phyloP scores from a whole-genome alignment of 2,329 filamentous ascomycete genomes.

The Sphaerulina musiva region DNA sequence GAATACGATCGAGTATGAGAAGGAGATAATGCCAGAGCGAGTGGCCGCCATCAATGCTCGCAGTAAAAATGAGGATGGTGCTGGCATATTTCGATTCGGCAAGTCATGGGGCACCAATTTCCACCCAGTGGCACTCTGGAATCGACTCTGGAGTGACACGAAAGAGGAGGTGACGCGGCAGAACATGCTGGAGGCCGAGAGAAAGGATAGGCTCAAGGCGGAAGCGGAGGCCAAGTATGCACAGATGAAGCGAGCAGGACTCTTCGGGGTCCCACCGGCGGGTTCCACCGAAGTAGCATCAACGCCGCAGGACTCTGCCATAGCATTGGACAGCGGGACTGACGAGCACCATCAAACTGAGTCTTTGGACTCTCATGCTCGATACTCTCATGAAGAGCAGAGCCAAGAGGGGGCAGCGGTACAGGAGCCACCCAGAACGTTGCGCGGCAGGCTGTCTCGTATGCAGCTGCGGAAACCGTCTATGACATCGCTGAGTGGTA shows the following conservation, averaged over 20 bases:
- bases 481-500: slow-evolving; percentile 29
- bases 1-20: slow-evolving; percentile 19
- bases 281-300: not conserved
- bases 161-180: slow-evolving; percentile 38
- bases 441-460: slow-evolving; percentile 19
- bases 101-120: slow-evolving; percentile 50
- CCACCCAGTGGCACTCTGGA: slow-evolving; percentile 48
- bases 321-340: slow-evolving; percentile 21
- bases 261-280: slow-evolving; percentile 31
- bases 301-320: slow-evolving; percentile 29
- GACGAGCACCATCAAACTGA: slow-evolving; percentile 16
- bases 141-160: slow-evolving; percentile 41
- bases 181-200: slow-evolving; percentile 36
- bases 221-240: slow-evolving; percentile 49
- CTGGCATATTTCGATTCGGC: slow-evolving; percentile 49
- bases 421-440: slow-evolving; percentile 18
- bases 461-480: slow-evolving; percentile 32
- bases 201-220: slow-evolving; percentile 38
- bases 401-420: slow-evolving; percentile 20
- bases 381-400: slow-evolving; percentile 13
- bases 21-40: slow-evolving; percentile 19
- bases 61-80: slow-evolving; percentile 32
- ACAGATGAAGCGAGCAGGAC: slow-evolving; percentile 49
- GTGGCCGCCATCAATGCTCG: slow-evolving; percentile 24
- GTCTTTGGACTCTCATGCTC: slow-evolving; percentile 16